Evolutionary conservation across 2,329 filamentous ascomycete genomes (phyloP).

Genomic region (Dothidotthia symphoricarpi): DNA sequence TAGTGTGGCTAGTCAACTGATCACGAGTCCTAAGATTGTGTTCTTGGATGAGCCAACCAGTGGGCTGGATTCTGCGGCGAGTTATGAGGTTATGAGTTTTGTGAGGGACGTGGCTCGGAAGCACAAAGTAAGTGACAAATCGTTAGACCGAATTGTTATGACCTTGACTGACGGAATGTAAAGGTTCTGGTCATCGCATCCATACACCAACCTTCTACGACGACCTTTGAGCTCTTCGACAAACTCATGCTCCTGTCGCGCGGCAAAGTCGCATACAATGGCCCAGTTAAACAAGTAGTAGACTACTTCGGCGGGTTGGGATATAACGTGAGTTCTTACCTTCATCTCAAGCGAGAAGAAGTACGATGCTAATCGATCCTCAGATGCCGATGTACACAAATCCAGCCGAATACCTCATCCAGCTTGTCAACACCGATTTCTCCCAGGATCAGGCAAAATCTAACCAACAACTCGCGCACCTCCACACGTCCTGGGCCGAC

Average conservation of each 20-base stretch:
- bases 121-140: conserved; percentile 59
- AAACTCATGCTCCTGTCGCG: conserved; percentile 71
- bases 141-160: too few species aligned
- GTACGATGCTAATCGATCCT: not conserved
- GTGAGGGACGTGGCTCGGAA: conserved; percentile 64
- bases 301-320: conserved; percentile 64
- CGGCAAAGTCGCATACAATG: conserved; percentile 72
- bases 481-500: conserved; percentile 57
- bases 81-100: conserved; percentile 73
- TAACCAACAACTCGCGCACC: conserved; percentile 50
- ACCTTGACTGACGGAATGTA: conserved; percentile 6
- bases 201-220: conserved; percentile 81
- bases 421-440: conserved; percentile 78
- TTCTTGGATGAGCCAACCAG: conserved; percentile 85
- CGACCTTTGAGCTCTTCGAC: conserved; percentile 78
- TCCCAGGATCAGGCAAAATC: conserved; percentile 51
- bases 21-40: conserved; percentile 75
- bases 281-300: conserved; percentile 58
- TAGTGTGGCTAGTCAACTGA: conserved; percentile 76
- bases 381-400: conserved; percentile 70
- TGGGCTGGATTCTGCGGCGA: conserved; percentile 75
- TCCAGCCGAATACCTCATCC: conserved; percentile 76
- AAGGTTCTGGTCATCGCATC: conserved; percentile 75
- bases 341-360: not conserved
- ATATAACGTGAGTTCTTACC: conserved; percentile 28